Evolutionary conservation across 2,329 filamentous ascomycete genomes (phyloP).

Genomic region (Phoma sp.): DNA sequence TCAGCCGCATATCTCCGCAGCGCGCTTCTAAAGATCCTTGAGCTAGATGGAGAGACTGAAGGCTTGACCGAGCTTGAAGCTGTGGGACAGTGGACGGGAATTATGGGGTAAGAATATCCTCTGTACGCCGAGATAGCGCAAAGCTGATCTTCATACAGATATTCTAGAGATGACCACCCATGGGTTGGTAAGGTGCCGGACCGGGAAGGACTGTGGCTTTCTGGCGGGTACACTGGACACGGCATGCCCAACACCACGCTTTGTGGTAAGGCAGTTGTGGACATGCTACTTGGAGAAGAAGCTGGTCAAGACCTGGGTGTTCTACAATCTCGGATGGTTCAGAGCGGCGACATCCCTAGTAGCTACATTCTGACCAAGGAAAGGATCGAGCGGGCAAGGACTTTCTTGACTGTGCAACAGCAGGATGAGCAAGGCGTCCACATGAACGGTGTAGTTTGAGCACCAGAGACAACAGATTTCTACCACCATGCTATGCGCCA

Average conservation of each 20-base stretch:
- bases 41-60: slow-evolving; percentile 44
- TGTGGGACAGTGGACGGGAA: slow-evolving; percentile 71
- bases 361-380: slow-evolving; percentile 48
- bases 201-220: slow-evolving; percentile 65
- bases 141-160: too few species aligned
- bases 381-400: slow-evolving; percentile 40
- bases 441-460: slow-evolving; percentile 37
- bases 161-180: slow-evolving; percentile 62
- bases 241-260: slow-evolving; percentile 78
- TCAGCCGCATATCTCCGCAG: slow-evolving; percentile 64
- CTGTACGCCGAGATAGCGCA: too few species aligned
- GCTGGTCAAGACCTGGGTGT: slow-evolving; percentile 41
- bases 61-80: slow-evolving; percentile 55
- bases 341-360: slow-evolving; percentile 43
- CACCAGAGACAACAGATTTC: not conserved
- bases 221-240: slow-evolving; percentile 73
- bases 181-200: slow-evolving; percentile 75
- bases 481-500: not conserved
- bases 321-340: slow-evolving; percentile 42
- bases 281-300: slow-evolving; percentile 60
- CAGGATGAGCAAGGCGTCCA: slow-evolving; percentile 39
- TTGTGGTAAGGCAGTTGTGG: slow-evolving; percentile 67
- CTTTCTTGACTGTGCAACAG: slow-evolving; percentile 42
- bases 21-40: slow-evolving; percentile 48
- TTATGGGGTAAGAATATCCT: slow-evolving; percentile 69